Percentiles rank a stretch among this genome's conserved stretches.
Conservation (phyloP, 2,329 filamentous ascomycete species). For the Lachnellula occidentalis region DNA sequence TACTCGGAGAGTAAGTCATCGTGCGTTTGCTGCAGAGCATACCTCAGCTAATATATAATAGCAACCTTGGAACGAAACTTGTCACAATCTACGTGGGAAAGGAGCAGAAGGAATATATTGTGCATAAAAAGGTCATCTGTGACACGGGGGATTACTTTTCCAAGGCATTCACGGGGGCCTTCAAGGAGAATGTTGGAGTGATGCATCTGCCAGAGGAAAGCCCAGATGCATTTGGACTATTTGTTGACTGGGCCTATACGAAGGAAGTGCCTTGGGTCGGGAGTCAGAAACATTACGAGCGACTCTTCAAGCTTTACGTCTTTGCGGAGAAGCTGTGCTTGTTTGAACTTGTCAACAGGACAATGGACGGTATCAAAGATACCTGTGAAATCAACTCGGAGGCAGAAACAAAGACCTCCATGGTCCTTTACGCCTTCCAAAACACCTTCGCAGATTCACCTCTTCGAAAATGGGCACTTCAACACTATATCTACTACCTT, state of each 20-base stretch:
- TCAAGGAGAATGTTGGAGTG: conserved; percentile 3
- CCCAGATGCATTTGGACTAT: neutral
- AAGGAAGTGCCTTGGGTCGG: neutral
- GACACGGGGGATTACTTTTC: conserved; percentile 4
- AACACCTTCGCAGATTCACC: too few species aligned
- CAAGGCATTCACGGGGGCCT: conserved; percentile 8
- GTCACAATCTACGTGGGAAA: conserved; percentile 21
- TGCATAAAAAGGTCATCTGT: conserved; percentile 23
- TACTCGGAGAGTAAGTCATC: neutral
- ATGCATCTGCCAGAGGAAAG: conserved; percentile 10
- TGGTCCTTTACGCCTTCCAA: too few species aligned
- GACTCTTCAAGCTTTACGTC: conserved; percentile 8
- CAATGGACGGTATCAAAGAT: conserved; percentile 1
- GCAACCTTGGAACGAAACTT: conserved; percentile 9
- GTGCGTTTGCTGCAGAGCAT: neutral
- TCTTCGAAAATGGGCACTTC: too few species aligned
- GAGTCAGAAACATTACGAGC: neutral
- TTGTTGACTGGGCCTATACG: conserved; percentile 11
- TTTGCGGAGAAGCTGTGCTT: conserved; percentile 7
- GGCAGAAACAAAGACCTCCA: too few species aligned
- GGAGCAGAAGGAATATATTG: conserved; percentile 12
- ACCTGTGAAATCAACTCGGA: too few species aligned
- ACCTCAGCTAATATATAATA: neutral
- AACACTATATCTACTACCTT: too few species aligned
- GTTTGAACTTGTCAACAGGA: neutral